Percentiles rank a stretch among this genome's conserved stretches.
Evolutionary conservation across 371 early-diverging fungal species (phyloP).

Genomic region (Phascolomyces articulosus): DNA sequence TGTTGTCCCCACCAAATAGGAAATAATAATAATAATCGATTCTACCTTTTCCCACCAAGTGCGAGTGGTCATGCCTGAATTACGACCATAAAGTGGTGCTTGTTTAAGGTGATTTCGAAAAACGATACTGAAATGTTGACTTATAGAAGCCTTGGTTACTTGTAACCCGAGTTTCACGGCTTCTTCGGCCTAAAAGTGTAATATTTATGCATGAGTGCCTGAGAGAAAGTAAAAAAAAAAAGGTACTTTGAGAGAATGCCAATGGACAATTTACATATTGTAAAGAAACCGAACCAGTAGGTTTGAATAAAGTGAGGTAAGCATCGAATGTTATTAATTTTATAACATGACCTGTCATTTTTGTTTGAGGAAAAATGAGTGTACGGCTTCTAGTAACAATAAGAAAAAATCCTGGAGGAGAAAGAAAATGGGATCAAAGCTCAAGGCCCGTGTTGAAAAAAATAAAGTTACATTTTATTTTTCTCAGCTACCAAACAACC

Average conservation of each 20-base stretch:
- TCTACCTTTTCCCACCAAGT: conserved; percentile 50
- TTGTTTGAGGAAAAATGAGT: not conserved
- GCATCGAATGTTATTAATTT: conserved; percentile 47
- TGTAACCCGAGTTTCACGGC: conserved; percentile 34
- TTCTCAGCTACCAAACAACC: no score
- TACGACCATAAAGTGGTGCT: conserved; percentile 43
- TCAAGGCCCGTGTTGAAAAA: no score
- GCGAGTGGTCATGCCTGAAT: conserved; percentile 32
- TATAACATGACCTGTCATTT: conserved; percentile 2
- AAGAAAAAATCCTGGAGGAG: not conserved
- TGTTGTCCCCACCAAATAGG: no score
- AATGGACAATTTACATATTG: conserved; percentile 31
- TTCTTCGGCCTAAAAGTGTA: conserved; percentile 34
- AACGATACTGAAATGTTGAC: conserved; percentile 29
- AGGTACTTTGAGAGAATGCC: no score
- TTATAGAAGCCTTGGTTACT: conserved; percentile 34
- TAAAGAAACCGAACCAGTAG: conserved; percentile 28
- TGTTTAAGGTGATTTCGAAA: conserved; percentile 30
- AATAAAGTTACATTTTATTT: no score
- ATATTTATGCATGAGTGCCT: not conserved
- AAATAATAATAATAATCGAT: no score
- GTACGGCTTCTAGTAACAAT: not conserved
- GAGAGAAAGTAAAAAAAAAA: not conserved
- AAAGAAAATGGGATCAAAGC: no score
- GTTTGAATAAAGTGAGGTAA: conserved; percentile 44